These are phyloP conservation scores for Pancytospora philotis DNA, from an alignment of 371 early-diverging fungal genomes.

Conservation along the genomic window DNA sequence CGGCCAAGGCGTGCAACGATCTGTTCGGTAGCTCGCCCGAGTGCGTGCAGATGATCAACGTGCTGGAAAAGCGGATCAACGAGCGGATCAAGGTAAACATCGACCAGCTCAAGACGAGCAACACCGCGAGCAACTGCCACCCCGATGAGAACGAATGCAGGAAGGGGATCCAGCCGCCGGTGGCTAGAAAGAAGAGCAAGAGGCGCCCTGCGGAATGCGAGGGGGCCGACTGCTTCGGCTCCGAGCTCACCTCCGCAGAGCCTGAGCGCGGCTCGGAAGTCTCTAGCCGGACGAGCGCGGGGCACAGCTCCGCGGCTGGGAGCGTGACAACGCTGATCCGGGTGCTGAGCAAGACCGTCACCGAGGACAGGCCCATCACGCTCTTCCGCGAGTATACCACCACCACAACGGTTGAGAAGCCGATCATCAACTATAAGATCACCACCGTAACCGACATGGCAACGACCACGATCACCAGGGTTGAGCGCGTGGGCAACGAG, in stretches of 20 bases:
- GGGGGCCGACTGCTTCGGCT: not conserved
- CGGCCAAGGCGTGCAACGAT: too few relatives aligned
- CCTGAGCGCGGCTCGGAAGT: not conserved
- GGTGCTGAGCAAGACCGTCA: slow-evolving; percentile 21
- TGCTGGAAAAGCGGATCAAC: too few relatives aligned
- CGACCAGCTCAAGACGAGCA: too few relatives aligned
- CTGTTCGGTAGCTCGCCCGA: too few relatives aligned
- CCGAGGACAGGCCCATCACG: slow-evolving; percentile 48
- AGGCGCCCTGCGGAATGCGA: not conserved
- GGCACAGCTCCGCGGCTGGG: too few relatives aligned
- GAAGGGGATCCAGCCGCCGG: not conserved
- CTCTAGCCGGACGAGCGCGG: not conserved
- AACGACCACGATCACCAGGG: slow-evolving; percentile 15
- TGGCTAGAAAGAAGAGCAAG: not conserved
- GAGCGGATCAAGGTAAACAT: too few relatives aligned
- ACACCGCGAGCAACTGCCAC: too few relatives aligned
- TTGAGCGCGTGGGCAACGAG: not conserved
- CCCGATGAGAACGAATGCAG: slow-evolving; percentile 1
- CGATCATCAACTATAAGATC: slow-evolving; percentile 51
- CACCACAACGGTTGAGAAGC: slow-evolving; percentile 40
- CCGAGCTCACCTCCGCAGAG: not conserved
- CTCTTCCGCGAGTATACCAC: slow-evolving; percentile 52
- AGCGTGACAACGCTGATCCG: slow-evolving; percentile 48
- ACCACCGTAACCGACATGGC: slow-evolving; percentile 42
- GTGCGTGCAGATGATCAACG: too few relatives aligned